A percentile compares a stretch with the other conserved stretches of the same genome.
Conservation (phyloP, 305 asterid genomes). For the Rubia balearica region DNA sequence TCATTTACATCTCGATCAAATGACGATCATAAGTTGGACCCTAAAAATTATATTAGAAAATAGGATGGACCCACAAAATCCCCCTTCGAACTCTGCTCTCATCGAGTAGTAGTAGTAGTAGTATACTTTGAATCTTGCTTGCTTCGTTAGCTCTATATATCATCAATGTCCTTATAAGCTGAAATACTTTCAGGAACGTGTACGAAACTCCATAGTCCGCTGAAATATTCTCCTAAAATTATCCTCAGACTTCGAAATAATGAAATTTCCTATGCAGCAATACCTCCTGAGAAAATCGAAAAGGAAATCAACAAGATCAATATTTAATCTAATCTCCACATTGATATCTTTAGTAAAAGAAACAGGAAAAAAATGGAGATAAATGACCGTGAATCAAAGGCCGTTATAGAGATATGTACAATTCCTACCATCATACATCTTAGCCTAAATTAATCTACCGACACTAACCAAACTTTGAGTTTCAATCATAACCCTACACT, state of each 20-base stretch:
- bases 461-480: neutral
- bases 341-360: neutral
- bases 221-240: slow-evolving; percentile 43
- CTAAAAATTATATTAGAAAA: slow-evolving; percentile 31
- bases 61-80: slow-evolving; percentile 33
- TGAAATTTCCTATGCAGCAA: slow-evolving; percentile 24
- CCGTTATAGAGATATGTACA: neutral
- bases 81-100: slow-evolving; percentile 34
- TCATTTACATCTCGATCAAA: slow-evolving; percentile 55
- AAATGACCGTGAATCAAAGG: neutral
- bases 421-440: neutral
- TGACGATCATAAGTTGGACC: slow-evolving; percentile 31
- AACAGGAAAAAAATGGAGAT: neutral
- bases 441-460: neutral
- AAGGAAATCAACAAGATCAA: slow-evolving; percentile 3
- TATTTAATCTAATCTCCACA: neutral
- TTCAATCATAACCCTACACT: no score
- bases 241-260: slow-evolving; percentile 35
- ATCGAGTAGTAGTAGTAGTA: slow-evolving; percentile 13
- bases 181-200: slow-evolving; percentile 36
- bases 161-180: slow-evolving; percentile 35
- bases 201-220: slow-evolving; percentile 33
- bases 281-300: slow-evolving; percentile 26
- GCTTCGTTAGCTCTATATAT: slow-evolving; percentile 53
- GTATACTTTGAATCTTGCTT: slow-evolving; percentile 40